Base-by-base conservation (phyloP, 768 basidiomycete species). In the Agaricus sinodeliciosus region DNA sequence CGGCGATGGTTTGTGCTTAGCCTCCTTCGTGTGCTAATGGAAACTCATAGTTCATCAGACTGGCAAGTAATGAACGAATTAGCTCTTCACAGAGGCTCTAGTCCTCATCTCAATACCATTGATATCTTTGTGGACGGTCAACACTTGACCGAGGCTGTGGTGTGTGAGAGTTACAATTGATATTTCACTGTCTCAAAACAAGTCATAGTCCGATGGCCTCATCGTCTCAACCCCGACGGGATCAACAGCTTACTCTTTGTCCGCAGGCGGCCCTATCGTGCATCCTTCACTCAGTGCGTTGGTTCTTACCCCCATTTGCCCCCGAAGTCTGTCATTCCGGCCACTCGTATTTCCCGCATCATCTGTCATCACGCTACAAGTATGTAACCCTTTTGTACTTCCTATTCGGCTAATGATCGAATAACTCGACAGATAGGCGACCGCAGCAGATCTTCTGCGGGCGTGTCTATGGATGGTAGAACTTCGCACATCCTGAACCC, bases 11-110 rank as follows among this genome's bases (percentile, higher is more conserved):
- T 36, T 16, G 73, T 66, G 37, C 43, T 35, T 49, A 35, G 27
- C 40, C 9, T 12, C 26, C 16, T 57, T 46, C 26, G 15, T 40
- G n/a, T 4, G 43, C 36, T 34, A 49, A 28, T n/a, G 22, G 47
- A 40, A 28, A 25, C 44, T 54, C 7, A 55, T 22, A 19, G 6
- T 25, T 15, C 45, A 62, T 53, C 57, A 87, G 93, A 86, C 58
- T 94, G 90, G 87, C 94, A 95, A 66, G 94, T 95, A 35, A 94
- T 97, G 92, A 97, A 97, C 63, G 94, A 97, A 67, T 83, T 97
- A 54, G 85, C 91, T 3, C 73, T 97, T 34, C 94, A 97, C 67
- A 83, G 94, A 25, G 94, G 94, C 11, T 82, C 90, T 18, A 90
- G 89, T 58, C 87, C 94, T 0, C 94, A 95, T 60, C 74, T 97